Base-by-base conservation (phyloP, 2,329 filamentous ascomycete species). In the Colletotrichum lentis region DNA sequence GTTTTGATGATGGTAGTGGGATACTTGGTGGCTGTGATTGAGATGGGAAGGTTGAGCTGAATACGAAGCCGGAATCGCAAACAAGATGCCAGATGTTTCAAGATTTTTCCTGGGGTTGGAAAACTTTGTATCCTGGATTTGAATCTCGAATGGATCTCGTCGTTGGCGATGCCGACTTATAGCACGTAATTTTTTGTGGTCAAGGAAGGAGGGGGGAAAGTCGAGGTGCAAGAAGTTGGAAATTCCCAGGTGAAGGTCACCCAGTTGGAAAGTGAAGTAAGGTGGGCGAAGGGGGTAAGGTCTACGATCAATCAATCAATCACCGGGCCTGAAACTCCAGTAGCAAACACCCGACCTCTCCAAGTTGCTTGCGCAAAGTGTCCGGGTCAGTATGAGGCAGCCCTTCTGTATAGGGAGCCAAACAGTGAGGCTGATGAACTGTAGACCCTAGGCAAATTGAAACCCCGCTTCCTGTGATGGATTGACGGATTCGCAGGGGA, bases 221-320 rank as follows among this genome's bases (percentile, higher is more conserved):
- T 37, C n/a, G 53, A 54, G 18, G 22, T 54, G 64, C n/a, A 53
- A 31, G 47, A 31, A 31, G 20, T 37, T 53, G 53, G 52, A 20
- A 41, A 46, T 22, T 49, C 24, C 39, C 41, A 55, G 35, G 50
- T 22, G 59, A 63, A 31, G 62, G 24, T 16, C 62, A 43, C 41
- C 41, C 54, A 49, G 39, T 41, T 35, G 31, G 31, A 35, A 10
- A 22, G 43, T 35, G 31, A 35, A 49, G 37, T 58, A 53, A 53
- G 18, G 47, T 47, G 37, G 64, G 31, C 53, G 57, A 31, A 43
- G 24, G 35, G 8, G 14, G 27, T 46, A 54, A 43, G 61, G 65
- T 68, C 62, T 68, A 56, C 66, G 39, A 69, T 69, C 55, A 53
- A 53, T 67, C 55, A 53, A 53, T 67, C 41, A 67, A 64, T 68